Conservation (phyloP, 768 basidiomycete species). For the Pseudohyphozyma bogoriensis region DNA sequence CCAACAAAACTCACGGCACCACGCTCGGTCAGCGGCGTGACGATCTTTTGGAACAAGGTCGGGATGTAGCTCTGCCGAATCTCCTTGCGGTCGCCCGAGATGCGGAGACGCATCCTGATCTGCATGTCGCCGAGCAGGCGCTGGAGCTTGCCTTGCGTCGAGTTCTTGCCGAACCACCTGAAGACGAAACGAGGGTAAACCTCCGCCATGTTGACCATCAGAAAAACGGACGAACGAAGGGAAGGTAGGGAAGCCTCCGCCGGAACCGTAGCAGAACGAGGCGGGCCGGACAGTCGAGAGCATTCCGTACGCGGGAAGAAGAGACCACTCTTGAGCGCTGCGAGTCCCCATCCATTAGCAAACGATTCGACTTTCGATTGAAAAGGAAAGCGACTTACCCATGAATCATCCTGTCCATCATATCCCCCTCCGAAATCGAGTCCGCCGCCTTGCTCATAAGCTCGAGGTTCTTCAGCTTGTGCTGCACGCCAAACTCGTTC, state of each 20-base stretch:
- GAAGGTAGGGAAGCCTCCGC: conserved; percentile 14
- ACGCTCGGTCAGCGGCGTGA: conserved; percentile 62
- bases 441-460: conserved; percentile 81
- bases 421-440: conserved; percentile 86
- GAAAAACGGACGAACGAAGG: conserved; percentile 10
- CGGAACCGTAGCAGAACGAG: conserved; percentile 62
- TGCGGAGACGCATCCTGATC: conserved; percentile 85
- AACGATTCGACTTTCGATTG: too few relatives aligned
- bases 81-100: conserved; percentile 80
- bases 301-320: conserved; percentile 89
- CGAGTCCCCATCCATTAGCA: too few relatives aligned
- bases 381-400: conserved; percentile 47
- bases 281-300: conserved; percentile 83
- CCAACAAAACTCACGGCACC: conserved; percentile 54
- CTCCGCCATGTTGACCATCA: too few relatives aligned
- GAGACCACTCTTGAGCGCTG: conserved; percentile 84
- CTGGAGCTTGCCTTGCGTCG: conserved; percentile 71
- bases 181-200: conserved; percentile 4
- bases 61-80: conserved; percentile 88
- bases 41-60: conserved; percentile 67
- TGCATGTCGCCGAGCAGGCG: conserved; percentile 82
- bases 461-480: conserved; percentile 59
- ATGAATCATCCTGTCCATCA: conserved; percentile 86
- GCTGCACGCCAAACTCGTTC: conserved; percentile 51
- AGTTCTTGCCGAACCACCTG: conserved; percentile 97